Conservation (phyloP, 768 basidiomycete genomes). For the Fibroporia radiculosa region DNA sequence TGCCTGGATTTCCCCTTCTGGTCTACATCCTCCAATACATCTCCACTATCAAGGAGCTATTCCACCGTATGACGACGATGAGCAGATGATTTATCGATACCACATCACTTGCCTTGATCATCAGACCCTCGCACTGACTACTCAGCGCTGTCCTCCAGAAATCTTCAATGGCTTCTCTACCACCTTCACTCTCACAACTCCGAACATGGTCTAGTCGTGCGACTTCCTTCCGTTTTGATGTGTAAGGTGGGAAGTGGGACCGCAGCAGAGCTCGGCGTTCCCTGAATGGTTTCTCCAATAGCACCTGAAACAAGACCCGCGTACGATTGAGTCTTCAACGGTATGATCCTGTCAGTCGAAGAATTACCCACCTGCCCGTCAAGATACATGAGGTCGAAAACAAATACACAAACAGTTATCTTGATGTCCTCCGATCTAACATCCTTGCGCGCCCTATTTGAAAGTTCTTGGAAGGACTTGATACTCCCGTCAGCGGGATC, state of each 20-base stretch:
- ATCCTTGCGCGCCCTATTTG: conserved; percentile 78
- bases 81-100: background rate
- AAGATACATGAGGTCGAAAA: conserved; percentile 84
- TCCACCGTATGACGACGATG: background rate
- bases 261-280: conserved; percentile 59
- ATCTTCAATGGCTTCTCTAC: conserved; percentile 52
- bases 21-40: conserved; percentile 26
- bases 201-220: conserved; percentile 73
- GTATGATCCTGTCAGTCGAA: no score
- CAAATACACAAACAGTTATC: conserved; percentile 75
- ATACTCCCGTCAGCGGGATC: conserved; percentile 55
- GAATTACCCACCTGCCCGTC: conserved; percentile 60
- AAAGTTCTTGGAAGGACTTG: conserved; percentile 81
- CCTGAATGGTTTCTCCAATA: conserved; percentile 64
- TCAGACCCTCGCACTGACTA: conserved; percentile 84
- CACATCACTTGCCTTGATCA: conserved; percentile 64
- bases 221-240: conserved; percentile 31
- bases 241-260: conserved; percentile 49
- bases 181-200: conserved; percentile 57
- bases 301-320: conserved; percentile 35
- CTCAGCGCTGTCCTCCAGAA: conserved; percentile 75
- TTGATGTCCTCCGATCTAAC: conserved; percentile 69
- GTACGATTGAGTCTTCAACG: conserved; percentile 6
- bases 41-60: conserved; percentile 60
- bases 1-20: conserved; percentile 35